Percentiles rank a stretch among this genome's conserved stretches.
phyloP scores from a whole-genome alignment of 179 eudicot genomes.

The Nepenthes alata region DNA sequence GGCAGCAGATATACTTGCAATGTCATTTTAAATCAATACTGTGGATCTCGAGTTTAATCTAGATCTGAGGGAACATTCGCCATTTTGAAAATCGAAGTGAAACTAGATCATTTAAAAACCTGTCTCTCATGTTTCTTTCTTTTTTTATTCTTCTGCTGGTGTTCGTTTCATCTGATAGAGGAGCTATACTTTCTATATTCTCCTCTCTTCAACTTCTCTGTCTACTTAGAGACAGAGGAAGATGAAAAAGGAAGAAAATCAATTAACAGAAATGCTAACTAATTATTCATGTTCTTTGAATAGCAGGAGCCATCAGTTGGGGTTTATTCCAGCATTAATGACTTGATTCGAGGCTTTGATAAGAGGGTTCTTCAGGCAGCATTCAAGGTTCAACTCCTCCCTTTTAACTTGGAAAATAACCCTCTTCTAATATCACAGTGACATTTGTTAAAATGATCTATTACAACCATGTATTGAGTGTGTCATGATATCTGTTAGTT shows the following conservation, averaged over 20 bases:
- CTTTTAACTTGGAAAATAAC: no score
- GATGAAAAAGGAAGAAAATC: no score
- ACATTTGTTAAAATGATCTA: not conserved
- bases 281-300: not conserved
- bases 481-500: no score
- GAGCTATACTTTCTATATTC: not conserved
- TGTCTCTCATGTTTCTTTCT: not conserved
- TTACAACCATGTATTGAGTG: not conserved
- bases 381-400: constrained; percentile 32
- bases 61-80: no score
- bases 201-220: not conserved
- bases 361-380: constrained; percentile 47
- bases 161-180: not conserved
- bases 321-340: constrained; percentile 48
- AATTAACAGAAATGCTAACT: no score
- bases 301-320: constrained; percentile 24
- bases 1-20: no score
- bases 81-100: no score
- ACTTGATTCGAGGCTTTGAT: constrained; percentile 59
- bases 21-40: no score
- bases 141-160: not conserved
- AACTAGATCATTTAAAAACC: no score
- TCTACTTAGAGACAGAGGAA: no score
- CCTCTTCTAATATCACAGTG: no score
- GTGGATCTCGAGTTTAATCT: no score